These are phyloP conservation scores for Ceratocystis alfenasii DNA, from an alignment of 2,329 filamentous ascomycete species.

Conservation along the genomic window DNA sequence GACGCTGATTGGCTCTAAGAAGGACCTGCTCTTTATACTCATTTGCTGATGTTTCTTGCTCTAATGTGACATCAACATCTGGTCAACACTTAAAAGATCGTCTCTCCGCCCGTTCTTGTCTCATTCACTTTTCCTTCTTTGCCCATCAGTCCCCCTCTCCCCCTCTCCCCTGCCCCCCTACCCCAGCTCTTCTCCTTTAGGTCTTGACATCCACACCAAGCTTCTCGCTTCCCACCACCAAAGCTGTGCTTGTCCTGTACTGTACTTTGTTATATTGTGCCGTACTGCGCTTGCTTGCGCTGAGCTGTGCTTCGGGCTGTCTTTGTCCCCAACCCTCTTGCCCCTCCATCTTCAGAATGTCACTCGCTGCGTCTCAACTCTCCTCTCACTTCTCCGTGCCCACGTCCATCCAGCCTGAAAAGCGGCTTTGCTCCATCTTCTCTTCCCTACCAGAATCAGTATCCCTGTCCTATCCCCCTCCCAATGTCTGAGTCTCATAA, in stretches of 20 bases:
- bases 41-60: no score
- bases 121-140: no score
- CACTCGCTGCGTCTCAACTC: neutral
- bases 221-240: neutral
- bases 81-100: no score
- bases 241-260: neutral
- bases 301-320: neutral
- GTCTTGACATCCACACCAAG: no score
- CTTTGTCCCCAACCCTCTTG: neutral
- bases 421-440: neutral
- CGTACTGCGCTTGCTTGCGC: neutral
- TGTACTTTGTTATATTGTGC: neutral
- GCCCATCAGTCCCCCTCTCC: no score
- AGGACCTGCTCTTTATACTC: no score
- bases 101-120: no score
- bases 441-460: neutral
- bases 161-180: no score
- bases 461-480: neutral
- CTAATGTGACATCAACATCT: no score
- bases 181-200: no score
- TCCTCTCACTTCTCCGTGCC: neutral
- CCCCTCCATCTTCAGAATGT: constrained; percentile 8
- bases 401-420: neutral
- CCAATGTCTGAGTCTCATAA: constrained; percentile 14
- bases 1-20: no score